Evolutionary conservation across 2,329 filamentous ascomycete genomes (phyloP), one percentile per base, ranked within the genome.

Genomic region (Apiospora marii): DNA sequence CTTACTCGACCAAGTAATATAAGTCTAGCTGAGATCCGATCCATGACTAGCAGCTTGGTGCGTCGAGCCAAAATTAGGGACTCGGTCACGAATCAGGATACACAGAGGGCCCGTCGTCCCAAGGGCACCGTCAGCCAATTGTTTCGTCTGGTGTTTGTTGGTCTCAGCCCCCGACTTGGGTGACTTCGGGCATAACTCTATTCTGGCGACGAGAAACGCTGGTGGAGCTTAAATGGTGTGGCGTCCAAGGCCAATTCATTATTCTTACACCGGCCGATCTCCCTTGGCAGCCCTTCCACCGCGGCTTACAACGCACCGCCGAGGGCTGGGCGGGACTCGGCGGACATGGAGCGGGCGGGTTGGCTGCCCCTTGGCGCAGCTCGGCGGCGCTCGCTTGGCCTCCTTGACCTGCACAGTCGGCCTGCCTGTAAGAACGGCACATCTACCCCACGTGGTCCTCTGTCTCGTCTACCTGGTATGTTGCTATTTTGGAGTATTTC

Each of bases 371-470:
- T 64, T 64, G 58, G 58, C 58, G 6, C 58, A 64, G 13, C 58
- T 64, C 51, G n/a, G 51, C 51, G 51, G n/a, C 27, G 51, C 51
- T 58, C 34, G 53, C 53, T 61, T 37, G 51, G 51, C 27, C 16
- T 24, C 6, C 14, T 34, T 19, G 27, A 30, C 27, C 7, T 30
- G 6, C 24, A 34, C 16, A 34, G 2, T 34, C 14, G 4, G 27
- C 51, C 51, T 58, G 27, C 30, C 37, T 10, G 37, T 41, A 41
- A 3, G 10, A 61, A 61, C 30, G 22, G 7, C 30, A 10, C 53
- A 4, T n/a, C 30, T 12, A 61, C 16, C 53, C 53, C 53, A 61
- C 53, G 53, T 61, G 53, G 7, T 37, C 22, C 53, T 12, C 30
- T 61, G 16, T 61, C n/a, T n/a, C n/a, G n/a, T 22, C 27, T 12